Base-by-base conservation (phyloP, 257 asterid genomes). In the Solanum boliviense region DNA sequence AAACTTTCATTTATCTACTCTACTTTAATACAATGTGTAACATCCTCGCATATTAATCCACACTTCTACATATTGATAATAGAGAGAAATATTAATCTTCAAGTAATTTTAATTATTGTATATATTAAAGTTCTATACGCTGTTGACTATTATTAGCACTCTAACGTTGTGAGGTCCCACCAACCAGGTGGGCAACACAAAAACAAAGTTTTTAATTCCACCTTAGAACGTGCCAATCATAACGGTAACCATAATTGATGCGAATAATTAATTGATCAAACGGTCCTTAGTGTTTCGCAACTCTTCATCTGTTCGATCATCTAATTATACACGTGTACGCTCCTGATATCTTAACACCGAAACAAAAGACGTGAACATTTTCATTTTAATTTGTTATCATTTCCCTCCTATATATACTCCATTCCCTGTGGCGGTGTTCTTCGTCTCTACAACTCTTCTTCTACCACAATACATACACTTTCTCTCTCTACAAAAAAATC, bases 201-300 rank as follows among this genome's bases (percentile, higher is more conserved):
- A 67, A 35, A 27, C 18, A 67, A 31, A 13, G 52, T 21, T 86
- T 86, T 41, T 13, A 48, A 86, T 68, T 86, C 29, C 35, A 36
- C 86, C 86, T 7, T 56, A 36, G 86, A 89, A 91, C 91, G 90
- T 91, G 91, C 84, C 88, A 46, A 87, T 89, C 89, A 84, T 72
- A 89, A 91, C 91, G 93, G 91, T 88, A 91, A 91, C 89, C 85
- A n/a, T 84, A 72, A 84, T 74, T 83, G 88, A 46, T 88, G 15
- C 9, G 29, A 86, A 79, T 86, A 46, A 74, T 73, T 81, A 75
- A 86, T 60, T 36, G 60, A 84, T 56, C 86, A 3, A 88, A 86
- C 89, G 90, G 91, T 60, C 52, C 86, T 16, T 46, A 84, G 81
- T 25, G 39, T 7, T 58, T n/a, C 56, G 4, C 36, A 27, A 31